Evolutionary conservation across 2,329 filamentous ascomycete genomes (phyloP).

Genomic region (Aspergillus sp.): DNA sequence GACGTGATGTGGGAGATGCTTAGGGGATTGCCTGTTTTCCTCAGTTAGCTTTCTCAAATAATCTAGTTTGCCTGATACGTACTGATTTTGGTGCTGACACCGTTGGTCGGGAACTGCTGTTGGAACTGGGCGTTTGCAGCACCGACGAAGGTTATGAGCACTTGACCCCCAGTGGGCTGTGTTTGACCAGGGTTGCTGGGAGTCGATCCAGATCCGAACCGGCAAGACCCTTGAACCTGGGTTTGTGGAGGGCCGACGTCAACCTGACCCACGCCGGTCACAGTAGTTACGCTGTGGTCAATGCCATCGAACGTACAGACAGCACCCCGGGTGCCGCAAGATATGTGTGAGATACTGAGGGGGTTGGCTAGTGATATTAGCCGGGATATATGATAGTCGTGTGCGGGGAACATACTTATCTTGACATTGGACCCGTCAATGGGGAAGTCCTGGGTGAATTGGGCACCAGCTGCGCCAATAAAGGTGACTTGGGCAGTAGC

Average conservation of each 20-base stretch:
- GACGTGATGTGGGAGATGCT: constrained; percentile 14
- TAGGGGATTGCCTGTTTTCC: not conserved
- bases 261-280: constrained; percentile 16
- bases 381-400: too few relatives aligned
- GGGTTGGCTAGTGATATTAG: constrained; percentile 17
- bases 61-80: not conserved
- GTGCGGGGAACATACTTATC: constrained; percentile 16
- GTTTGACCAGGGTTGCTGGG: not conserved
- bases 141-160: constrained; percentile 9
- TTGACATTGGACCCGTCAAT: constrained; percentile 14
- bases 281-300: constrained; percentile 21
- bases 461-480: constrained; percentile 22
- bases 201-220: not conserved
- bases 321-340: constrained; percentile 7
- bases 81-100: not conserved
- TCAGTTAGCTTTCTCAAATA: not conserved
- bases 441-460: constrained; percentile 22
- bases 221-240: constrained; percentile 22
- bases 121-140: constrained; percentile 10
- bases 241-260: constrained; percentile 29
- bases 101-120: constrained; percentile 1
- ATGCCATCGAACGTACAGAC: constrained; percentile 25
- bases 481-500: constrained; percentile 18
- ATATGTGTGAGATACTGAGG: constrained; percentile 27
- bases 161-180: not conserved